Base-by-base conservation (phyloP, 805 yeast genomes). In the Yamadazyma phyllophila region DNA sequence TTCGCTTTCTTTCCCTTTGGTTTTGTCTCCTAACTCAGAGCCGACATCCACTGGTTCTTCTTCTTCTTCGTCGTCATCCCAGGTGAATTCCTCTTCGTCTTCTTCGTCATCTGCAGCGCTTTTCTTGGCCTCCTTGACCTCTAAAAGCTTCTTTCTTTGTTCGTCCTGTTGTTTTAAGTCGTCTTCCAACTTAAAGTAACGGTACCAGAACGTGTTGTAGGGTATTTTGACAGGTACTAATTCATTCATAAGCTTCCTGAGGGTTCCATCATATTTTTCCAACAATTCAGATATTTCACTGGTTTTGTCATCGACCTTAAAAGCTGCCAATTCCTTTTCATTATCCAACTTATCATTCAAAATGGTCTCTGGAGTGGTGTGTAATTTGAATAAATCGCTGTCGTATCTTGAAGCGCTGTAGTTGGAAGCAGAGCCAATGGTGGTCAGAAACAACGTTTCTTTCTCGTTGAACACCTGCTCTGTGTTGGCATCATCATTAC, bases 141-240 rank as follows among this genome's bases (percentile, higher is more conserved):
- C 68, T 37, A 88, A 68, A 45, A 87, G 69, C 52, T 76, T 75
- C 63, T 83, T 83, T 58, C 96, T 75, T 59, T 81, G 74, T 56
- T 69, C 68, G 56, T 89, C 96, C 54, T 78, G 82, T 38, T 75
- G 74, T 35, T 77, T 71, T 15, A 88, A 78, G 53, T 73, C 72
- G 10, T 65, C 61, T 46, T 76, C 78, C 56, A 76, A 69, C 44
- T 66, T 71, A 63, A 80, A 85, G 64, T 88, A 90, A 29, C 82
- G 74, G 37, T 70, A 66, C 97, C 97, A 91, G 62, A 91, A 91
- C 39, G 70, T 69, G 20, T 75, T 67, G 55, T 82, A 85, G 3
- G 78, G 57, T 31, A 83, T 63, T 53, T 76, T 61, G 7, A 73
- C 77, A 0, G 96, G 96, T 1, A 90, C 96, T 7, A 89, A 60